Base-by-base conservation (phyloP, 495 filamentous ascomycete genomes). In the Bacidia rubella region DNA sequence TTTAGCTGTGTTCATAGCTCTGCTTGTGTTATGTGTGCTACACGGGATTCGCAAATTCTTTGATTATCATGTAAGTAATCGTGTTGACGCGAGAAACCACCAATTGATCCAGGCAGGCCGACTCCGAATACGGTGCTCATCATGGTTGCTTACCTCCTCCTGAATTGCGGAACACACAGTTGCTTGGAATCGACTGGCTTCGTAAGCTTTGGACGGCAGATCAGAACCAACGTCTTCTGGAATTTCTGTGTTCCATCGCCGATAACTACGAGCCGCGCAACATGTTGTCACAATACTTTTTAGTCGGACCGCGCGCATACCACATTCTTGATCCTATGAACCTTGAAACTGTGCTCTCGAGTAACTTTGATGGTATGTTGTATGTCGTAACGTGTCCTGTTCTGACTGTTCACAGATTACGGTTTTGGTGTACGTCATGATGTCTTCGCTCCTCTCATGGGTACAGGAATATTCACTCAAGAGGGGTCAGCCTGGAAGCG, bases 401-500 rank as follows among this genome's bases (percentile, higher is more conserved):
- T 7, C 26, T 15, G 15, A 11, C 49, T 3, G 17, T 22, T 11
- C 17, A 17, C n/a, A 12, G 66, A 69, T 29, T 69, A 65, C 45
- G 55, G 55, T 1, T 65, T 69, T 32, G 64, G 66, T 26, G 52
- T 45, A 22, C 61, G 66, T n/a, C 54, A 57, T 11, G 42, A 56
- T 42, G 58, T 66, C 12, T 69, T 68, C 51, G 53, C 55, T 1
- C 63, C 66, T 23, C 55, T 68, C 5, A 50, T 67, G 9, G 65
- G 65, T 22, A 55, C 60, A 9, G 63, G 63, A 21, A 68, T 65
- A 38, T 67, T 65, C 41, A 55, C 48, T 11, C 69, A 74, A 44
- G 73, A 79, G 24, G 75, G 77, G 0, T 35, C 47, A 40, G 49
- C 62, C 2, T 81, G 78, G 77, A 69, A 69, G 52, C 70, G 68